These are phyloP conservation scores for Darksidea phi DNA, from an alignment of 495 filamentous ascomycete species.

Conservation along the genomic window DNA sequence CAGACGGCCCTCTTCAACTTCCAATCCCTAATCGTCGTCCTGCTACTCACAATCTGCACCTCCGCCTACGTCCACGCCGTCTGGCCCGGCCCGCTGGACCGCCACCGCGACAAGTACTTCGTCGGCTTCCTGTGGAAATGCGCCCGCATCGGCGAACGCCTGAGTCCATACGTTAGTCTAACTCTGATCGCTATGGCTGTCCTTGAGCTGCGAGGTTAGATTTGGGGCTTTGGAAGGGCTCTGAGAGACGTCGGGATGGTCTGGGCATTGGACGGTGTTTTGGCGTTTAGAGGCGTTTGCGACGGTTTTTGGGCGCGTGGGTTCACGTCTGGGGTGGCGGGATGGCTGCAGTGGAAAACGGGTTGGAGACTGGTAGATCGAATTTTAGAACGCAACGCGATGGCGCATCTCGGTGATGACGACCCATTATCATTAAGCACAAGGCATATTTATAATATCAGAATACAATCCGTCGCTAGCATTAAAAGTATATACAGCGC, in stretches of 20 bases:
- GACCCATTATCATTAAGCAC: background rate
- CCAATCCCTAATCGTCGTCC: conserved; percentile 77
- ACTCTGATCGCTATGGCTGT: conserved; percentile 95
- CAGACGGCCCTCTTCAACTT: conserved; percentile 98
- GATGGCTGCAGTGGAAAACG: too few relatives aligned
- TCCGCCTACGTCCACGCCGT: conserved; percentile 87
- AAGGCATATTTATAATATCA: background rate
- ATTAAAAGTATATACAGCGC: conserved; percentile 34
- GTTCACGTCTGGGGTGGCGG: too few relatives aligned
- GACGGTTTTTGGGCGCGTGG: too few relatives aligned
- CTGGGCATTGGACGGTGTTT: background rate
- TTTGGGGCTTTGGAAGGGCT: background rate
- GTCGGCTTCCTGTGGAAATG: conserved; percentile 97
- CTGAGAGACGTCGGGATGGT: background rate
- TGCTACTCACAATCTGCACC: conserved; percentile 94
- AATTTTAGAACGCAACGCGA: too few relatives aligned
- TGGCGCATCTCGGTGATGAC: background rate
- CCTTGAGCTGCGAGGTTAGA: conserved; percentile 4
- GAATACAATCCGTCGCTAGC: conserved; percentile 8
- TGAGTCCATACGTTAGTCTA: conserved; percentile 94
- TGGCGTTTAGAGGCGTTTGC: too few relatives aligned
- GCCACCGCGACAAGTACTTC: conserved; percentile 77
- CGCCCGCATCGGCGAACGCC: conserved; percentile 84
- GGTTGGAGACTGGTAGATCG: too few relatives aligned
- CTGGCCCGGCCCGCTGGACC: conserved; percentile 88